Base-by-base conservation (phyloP, 805 yeast species). In the Candida montana region DNA sequence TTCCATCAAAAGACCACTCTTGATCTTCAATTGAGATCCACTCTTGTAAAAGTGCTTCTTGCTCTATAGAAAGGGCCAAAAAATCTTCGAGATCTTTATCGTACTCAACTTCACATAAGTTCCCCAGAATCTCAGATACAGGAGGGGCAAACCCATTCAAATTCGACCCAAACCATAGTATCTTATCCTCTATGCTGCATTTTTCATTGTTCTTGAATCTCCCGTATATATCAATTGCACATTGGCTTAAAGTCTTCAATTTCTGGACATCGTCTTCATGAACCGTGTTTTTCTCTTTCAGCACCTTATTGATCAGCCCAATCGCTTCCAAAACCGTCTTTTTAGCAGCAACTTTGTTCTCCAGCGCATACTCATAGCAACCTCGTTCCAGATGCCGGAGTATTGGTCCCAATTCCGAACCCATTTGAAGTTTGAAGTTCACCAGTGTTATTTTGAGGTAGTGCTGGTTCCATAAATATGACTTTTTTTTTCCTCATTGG, bases 1-100 rank as follows among this genome's bases (percentile, higher is more conserved):
- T 2, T 0, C 61, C 59, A 7, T 44, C 37, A 3, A 31, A 13
- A 1, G 49, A 32, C 59, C 59, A 57, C 20, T 49, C 49, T 10
- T 48, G 43, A 1, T 19, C 12, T 1, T 19, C 11, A 3, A 42
- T 24, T 2, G 31, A 7, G 8, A 8, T 26, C 53, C 55, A 53
- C 2, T 32, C 16, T 12, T 20, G 33, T 19, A 54, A 32, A 3
- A 30, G 37, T 1, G 16, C n/a, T 11, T 39, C 16, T n/a, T 52
- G 54, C 7, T 32, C 19, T 12, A 16, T 13, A 4, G 58, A 53
- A 3, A 55, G 36, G 6, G 23, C 35, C 19, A 47, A 16, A 4
- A 17, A 11, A 30, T 49, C 51, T 3, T 16, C 19, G 6, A 37
- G 7, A 9, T 18, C 33, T 2, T 24, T n/a, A 18, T 31, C 15